Evolutionary conservation across 805 yeast species (phyloP).

Genomic region (Sungouiella blattae): DNA sequence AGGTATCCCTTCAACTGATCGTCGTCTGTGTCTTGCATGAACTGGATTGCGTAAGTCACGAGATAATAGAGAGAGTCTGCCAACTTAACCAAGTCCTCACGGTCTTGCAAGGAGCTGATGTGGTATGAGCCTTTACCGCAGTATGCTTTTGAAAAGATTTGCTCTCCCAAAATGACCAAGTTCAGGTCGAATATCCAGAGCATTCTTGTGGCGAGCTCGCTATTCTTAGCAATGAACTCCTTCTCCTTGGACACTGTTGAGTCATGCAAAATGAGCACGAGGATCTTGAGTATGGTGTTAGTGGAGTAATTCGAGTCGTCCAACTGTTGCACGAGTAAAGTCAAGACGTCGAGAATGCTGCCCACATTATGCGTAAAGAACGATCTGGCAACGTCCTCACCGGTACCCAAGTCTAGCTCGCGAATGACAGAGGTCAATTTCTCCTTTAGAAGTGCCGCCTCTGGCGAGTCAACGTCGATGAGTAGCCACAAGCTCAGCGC

Average conservation of each 20-base stretch:
- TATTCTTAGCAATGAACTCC: constrained; percentile 26
- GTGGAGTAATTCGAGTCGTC: constrained; percentile 16
- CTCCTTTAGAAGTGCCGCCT: constrained; percentile 10
- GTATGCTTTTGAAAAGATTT: constrained; percentile 29
- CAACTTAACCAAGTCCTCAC: constrained; percentile 21
- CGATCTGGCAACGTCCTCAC: constrained; percentile 20
- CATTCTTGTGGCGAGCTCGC: constrained; percentile 22
- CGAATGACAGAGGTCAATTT: constrained; percentile 9
- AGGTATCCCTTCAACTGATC: constrained; percentile 26
- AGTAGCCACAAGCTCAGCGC: constrained; percentile 41
- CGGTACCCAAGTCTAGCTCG: constrained; percentile 5
- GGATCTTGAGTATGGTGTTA: constrained; percentile 16
- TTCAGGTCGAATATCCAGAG: constrained; percentile 51
- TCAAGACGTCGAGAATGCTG: constrained; percentile 26
- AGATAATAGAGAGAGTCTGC: constrained; percentile 34
- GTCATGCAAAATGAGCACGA: constrained; percentile 26
- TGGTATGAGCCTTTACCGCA: constrained; percentile 7
- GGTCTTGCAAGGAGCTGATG: constrained; percentile 14
- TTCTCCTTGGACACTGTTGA: constrained; percentile 40
- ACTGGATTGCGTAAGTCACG: constrained; percentile 31
- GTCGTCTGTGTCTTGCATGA: constrained; percentile 27
- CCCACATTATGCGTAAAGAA: constrained; percentile 24
- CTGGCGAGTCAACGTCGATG: constrained; percentile 9
- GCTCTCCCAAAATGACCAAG: constrained; percentile 37
- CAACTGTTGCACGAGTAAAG: constrained; percentile 21